phyloP scores from a whole-genome alignment of 2,329 filamentous ascomycete species.

The Claviceps spartinae region DNA sequence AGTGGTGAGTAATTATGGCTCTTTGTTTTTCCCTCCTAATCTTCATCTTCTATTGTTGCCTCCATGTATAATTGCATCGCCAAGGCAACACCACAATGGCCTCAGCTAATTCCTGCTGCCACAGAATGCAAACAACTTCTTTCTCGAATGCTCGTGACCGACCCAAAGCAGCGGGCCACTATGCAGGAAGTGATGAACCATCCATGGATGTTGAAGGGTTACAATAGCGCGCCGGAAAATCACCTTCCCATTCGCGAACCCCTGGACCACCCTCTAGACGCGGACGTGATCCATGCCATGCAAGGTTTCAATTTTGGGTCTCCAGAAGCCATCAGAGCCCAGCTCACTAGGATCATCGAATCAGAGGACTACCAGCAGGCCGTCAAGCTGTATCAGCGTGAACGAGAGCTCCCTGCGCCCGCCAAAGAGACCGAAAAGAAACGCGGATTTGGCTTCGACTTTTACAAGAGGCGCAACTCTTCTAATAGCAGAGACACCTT shows the following conservation, averaged over 20 bases:
- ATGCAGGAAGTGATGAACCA: slow-evolving; percentile 89
- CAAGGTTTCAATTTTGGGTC: slow-evolving; percentile 95
- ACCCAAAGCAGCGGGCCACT: slow-evolving; percentile 73
- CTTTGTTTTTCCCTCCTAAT: neutral
- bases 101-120: neutral
- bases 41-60: neutral
- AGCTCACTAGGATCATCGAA: slow-evolving; percentile 75
- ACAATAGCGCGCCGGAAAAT: slow-evolving; percentile 75
- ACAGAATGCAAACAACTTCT: slow-evolving; percentile 88
- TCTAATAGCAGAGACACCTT: slow-evolving; percentile 80
- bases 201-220: slow-evolving; percentile 92
- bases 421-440: slow-evolving; percentile 63
- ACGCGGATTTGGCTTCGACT: slow-evolving; percentile 81
- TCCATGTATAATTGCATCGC: neutral
- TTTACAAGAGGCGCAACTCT: slow-evolving; percentile 90
- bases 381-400: slow-evolving; percentile 55
- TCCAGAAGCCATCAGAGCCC: slow-evolving; percentile 65
- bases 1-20: slow-evolving; percentile 42
- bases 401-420: slow-evolving; percentile 44
- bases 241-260: slow-evolving; percentile 74
- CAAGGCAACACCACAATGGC: neutral
- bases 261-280: slow-evolving; percentile 70
- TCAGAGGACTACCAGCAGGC: slow-evolving; percentile 89
- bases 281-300: slow-evolving; percentile 80
- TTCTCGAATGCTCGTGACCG: slow-evolving; percentile 89